A percentile compares a stretch with the other conserved stretches of the same genome.
These are phyloP conservation scores for Tylopilus sp. DNA, from an alignment of 768 basidiomycete genomes.

Conservation along the genomic window DNA sequence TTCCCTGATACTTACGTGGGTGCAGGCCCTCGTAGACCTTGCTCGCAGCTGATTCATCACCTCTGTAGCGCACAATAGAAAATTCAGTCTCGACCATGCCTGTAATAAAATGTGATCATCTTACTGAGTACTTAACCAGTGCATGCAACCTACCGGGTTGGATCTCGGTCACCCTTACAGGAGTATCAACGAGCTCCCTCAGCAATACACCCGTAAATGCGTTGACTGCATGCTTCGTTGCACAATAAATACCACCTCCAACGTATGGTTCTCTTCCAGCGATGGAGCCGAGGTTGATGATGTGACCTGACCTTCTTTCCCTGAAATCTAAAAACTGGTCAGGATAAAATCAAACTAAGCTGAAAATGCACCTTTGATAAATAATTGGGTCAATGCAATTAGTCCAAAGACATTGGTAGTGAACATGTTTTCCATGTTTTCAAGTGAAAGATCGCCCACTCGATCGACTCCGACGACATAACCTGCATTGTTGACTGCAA, in stretches of 20 bases:
- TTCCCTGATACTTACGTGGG: slow-evolving; percentile 56
- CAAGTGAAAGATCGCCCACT: slow-evolving; percentile 75
- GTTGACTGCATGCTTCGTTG: slow-evolving; percentile 82
- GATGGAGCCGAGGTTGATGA: slow-evolving; percentile 95
- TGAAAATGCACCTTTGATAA: slow-evolving; percentile 47
- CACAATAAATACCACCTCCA: slow-evolving; percentile 90
- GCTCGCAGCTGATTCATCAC: slow-evolving; percentile 77
- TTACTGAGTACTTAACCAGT: background rate
- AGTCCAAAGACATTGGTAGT: slow-evolving; percentile 80
- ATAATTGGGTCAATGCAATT: slow-evolving; percentile 76
- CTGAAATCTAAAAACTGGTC: slow-evolving; percentile 61
- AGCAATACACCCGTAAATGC: slow-evolving; percentile 83
- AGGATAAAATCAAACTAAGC: background rate
- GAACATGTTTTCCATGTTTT: slow-evolving; percentile 83
- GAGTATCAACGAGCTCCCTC: slow-evolving; percentile 87
- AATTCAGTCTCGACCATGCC: slow-evolving; percentile 93
- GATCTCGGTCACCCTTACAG: slow-evolving; percentile 91
- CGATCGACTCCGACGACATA: slow-evolving; percentile 86
- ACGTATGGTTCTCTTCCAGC: slow-evolving; percentile 86
- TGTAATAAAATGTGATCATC: slow-evolving; percentile 23
- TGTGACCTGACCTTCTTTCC: slow-evolving; percentile 70
- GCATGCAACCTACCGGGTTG: slow-evolving; percentile 64
- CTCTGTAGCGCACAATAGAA: slow-evolving; percentile 85
- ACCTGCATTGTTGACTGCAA: slow-evolving; percentile 74
- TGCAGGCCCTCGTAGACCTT: slow-evolving; percentile 89